Evolutionary conservation across 2,329 filamentous ascomycete species (phyloP).

Genomic region (Cephalotrichum gorgonifer): DNA sequence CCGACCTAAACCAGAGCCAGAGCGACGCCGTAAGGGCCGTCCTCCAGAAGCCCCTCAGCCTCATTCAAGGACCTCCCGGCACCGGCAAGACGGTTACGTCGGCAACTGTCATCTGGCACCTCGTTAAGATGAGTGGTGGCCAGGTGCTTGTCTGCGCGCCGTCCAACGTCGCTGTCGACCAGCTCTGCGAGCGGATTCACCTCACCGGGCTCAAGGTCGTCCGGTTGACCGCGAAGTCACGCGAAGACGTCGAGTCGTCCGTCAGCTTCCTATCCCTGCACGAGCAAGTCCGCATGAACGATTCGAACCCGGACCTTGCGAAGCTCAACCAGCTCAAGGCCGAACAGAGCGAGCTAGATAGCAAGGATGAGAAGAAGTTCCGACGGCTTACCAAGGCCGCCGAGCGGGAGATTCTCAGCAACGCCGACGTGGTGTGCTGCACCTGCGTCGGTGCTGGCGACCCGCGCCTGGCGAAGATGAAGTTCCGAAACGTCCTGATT

Average conservation of each 20-base stretch:
- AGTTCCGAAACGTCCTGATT: constrained; percentile 95
- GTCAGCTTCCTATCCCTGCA: constrained; percentile 93
- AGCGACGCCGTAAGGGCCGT: constrained; percentile 95
- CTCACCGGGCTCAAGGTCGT: constrained; percentile 92
- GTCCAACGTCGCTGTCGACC: constrained; percentile 96
- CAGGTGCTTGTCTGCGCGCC: constrained; percentile 95
- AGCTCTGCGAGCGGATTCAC: constrained; percentile 95
- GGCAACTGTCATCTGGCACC: constrained; percentile 95
- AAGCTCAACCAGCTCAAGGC: constrained; percentile 90
- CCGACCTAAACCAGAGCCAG: constrained; percentile 90
- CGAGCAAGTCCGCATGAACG: constrained; percentile 94
- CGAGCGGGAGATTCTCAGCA: constrained; percentile 87
- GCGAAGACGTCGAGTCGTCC: constrained; percentile 97
- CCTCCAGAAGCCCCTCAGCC: constrained; percentile 80
- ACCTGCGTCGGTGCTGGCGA: constrained; percentile 97
- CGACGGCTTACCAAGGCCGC: constrained; percentile 90
- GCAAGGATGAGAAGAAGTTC: constrained; percentile 96
- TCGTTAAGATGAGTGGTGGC: constrained; percentile 88
- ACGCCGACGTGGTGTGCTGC: constrained; percentile 97
- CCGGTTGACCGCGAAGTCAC: constrained; percentile 94
- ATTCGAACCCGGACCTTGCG: constrained; percentile 85
- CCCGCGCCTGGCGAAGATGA: constrained; percentile 89
- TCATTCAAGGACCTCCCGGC: constrained; percentile 94
- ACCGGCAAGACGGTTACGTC: constrained; percentile 98
- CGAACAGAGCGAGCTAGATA: constrained; percentile 83